These are phyloP conservation scores for Diaporthe humulicola DNA, from an alignment of 2,329 filamentous ascomycete species.

Conservation along the genomic window DNA sequence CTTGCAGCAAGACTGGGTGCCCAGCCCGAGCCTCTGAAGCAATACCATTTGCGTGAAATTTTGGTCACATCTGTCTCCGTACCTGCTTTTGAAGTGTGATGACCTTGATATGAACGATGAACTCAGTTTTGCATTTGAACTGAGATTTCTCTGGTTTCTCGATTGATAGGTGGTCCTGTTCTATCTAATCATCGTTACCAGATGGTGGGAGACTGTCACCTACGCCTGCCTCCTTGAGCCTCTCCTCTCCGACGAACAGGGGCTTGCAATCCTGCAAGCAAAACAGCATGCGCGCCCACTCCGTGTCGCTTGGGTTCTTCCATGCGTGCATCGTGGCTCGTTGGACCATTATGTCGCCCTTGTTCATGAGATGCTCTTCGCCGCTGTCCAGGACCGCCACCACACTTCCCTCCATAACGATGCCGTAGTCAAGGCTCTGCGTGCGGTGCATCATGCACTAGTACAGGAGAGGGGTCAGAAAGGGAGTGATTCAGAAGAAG, in stretches of 20 bases:
- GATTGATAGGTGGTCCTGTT: neutral
- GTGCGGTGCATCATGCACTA: slow-evolving; percentile 60
- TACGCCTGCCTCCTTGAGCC: slow-evolving; percentile 45
- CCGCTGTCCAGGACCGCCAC: slow-evolving; percentile 62
- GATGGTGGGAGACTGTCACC: slow-evolving; percentile 31
- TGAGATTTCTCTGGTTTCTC: neutral
- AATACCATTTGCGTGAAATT: slow-evolving; percentile 35
- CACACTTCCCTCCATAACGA: slow-evolving; percentile 60
- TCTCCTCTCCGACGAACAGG: slow-evolving; percentile 45
- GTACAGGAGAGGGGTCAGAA: neutral
- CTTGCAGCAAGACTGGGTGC: slow-evolving; percentile 1
- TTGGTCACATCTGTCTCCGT: neutral
- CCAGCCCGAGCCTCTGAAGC: slow-evolving; percentile 13
- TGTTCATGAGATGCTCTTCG: slow-evolving; percentile 55
- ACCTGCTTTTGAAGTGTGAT: neutral
- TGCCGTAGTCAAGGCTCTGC: slow-evolving; percentile 62
- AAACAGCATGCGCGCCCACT: slow-evolving; percentile 58
- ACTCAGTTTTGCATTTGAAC: neutral
- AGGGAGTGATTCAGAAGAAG: neutral
- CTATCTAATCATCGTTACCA: slow-evolving; percentile 35
- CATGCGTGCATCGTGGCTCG: slow-evolving; percentile 62
- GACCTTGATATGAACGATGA: neutral
- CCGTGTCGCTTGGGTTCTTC: slow-evolving; percentile 53
- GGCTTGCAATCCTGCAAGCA: slow-evolving; percentile 46
- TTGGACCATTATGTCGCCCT: slow-evolving; percentile 63